phyloP scores from a whole-genome alignment of 2,329 filamentous ascomycete genomes.

The Nothophaeocryptopus gaeumannii region DNA sequence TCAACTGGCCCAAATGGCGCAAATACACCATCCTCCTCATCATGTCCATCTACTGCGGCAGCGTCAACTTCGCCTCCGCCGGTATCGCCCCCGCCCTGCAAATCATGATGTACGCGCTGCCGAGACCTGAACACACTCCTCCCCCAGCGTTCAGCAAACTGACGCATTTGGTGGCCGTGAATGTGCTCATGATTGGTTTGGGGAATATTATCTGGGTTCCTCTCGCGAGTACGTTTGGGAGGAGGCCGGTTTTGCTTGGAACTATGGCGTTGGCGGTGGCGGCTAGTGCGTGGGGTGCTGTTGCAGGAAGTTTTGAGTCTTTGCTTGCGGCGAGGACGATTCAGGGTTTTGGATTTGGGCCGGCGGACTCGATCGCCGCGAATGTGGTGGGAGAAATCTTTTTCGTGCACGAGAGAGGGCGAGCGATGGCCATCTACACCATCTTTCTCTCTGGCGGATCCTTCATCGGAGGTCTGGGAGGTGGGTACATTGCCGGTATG shows the following conservation, averaged over 20 bases:
- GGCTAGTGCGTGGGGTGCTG: constrained; percentile 41
- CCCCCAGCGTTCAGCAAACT: constrained; percentile 34
- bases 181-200: constrained; percentile 39
- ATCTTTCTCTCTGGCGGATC: constrained; percentile 40
- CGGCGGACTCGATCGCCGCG: constrained; percentile 41
- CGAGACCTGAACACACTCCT: constrained; percentile 22
- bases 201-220: constrained; percentile 44
- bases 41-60: constrained; percentile 40
- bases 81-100: constrained; percentile 39
- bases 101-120: constrained; percentile 25
- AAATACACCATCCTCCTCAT: constrained; percentile 37
- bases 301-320: constrained; percentile 37
- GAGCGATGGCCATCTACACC: constrained; percentile 44
- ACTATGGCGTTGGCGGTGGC: constrained; percentile 36
- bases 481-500: constrained; percentile 41
- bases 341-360: constrained; percentile 38
- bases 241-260: constrained; percentile 38
- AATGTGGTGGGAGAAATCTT: constrained; percentile 43
- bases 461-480: constrained; percentile 39
- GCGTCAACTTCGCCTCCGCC: constrained; percentile 38
- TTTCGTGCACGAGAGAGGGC: constrained; percentile 43
- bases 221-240: constrained; percentile 41
- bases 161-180: constrained; percentile 39
- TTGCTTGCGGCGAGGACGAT: constrained; percentile 39
- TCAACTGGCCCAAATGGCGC: constrained; percentile 40